A percentile compares a stretch with the other conserved stretches of the same genome.
Conservation (phyloP, 306 rosid species). For the Malus orientalis region DNA sequence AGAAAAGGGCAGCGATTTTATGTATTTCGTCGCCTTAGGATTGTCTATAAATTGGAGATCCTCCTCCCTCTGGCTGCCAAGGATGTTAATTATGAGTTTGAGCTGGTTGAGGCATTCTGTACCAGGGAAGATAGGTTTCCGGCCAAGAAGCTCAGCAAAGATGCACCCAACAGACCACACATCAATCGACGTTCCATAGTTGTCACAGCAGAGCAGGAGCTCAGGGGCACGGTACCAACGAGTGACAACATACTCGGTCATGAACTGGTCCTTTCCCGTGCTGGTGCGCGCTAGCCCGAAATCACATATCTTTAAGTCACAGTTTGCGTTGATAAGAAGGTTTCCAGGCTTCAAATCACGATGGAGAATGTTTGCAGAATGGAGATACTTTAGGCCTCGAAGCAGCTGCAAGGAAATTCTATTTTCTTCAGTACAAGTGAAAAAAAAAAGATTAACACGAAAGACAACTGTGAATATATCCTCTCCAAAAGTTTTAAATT, state of each 20-base stretch:
- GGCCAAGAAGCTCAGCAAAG: conserved; percentile 85
- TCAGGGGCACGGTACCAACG: conserved; percentile 98
- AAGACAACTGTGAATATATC: neutral
- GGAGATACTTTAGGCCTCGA: conserved; percentile 85
- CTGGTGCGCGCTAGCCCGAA: conserved; percentile 86
- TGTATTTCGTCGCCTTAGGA: conserved; percentile 68
- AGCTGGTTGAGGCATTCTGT: conserved; percentile 89
- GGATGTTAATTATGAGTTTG: conserved; percentile 65
- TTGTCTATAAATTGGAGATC: conserved; percentile 84
- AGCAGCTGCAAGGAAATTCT: conserved; percentile 54
- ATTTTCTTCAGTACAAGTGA: conserved; percentile 23
- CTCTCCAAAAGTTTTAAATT: neutral
- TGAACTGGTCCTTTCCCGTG: conserved; percentile 74
- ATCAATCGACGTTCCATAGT: conserved; percentile 82
- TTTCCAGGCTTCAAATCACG: conserved; percentile 96
- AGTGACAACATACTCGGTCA: conserved; percentile 96
- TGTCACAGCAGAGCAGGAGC: conserved; percentile 89
- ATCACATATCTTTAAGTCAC: conserved; percentile 92
- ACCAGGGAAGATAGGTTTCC: conserved; percentile 82
- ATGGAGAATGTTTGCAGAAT: conserved; percentile 92
- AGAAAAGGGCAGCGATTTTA: conserved; percentile 56
- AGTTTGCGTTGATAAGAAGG: conserved; percentile 85
- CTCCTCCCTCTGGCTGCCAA: conserved; percentile 91
- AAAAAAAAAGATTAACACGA: conserved; percentile 7
- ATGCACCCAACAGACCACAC: conserved; percentile 98